Evolutionary conservation across 1,139 yeast species (phyloP).

Genomic region (Kazachstania sp.): DNA sequence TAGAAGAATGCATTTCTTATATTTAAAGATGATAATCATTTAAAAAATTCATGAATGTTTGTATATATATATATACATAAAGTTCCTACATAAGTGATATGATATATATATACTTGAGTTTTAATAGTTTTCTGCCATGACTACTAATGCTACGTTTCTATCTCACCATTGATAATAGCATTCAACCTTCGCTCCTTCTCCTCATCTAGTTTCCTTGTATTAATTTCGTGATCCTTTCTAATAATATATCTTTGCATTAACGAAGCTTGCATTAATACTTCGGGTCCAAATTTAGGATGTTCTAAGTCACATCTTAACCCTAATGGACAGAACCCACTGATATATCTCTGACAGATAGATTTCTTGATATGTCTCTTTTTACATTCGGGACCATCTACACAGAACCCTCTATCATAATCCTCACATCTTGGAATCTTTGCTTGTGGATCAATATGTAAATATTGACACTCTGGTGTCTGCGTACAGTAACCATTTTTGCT

Average conservation of each 20-base stretch:
- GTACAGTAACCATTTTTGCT: slow-evolving; percentile 88
- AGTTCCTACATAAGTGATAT: background rate
- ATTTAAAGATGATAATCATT: background rate
- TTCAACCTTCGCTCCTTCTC: slow-evolving; percentile 31
- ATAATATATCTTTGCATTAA: slow-evolving; percentile 11
- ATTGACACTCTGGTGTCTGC: slow-evolving; percentile 89
- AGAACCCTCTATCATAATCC: slow-evolving; percentile 79
- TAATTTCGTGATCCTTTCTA: slow-evolving; percentile 28
- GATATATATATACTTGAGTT: background rate
- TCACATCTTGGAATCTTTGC: slow-evolving; percentile 81
- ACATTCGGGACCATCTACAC: slow-evolving; percentile 89
- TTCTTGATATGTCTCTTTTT: slow-evolving; percentile 72
- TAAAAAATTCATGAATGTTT: slow-evolving; percentile 1
- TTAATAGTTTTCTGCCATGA: background rate
- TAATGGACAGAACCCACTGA: slow-evolving; percentile 87
- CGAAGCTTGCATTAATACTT: slow-evolving; percentile 19
- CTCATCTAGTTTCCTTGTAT: slow-evolving; percentile 30
- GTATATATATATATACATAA: background rate
- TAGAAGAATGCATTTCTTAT: slow-evolving; percentile 7
- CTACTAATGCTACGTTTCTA: slow-evolving; percentile 4
- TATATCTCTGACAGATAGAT: slow-evolving; percentile 67
- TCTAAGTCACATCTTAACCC: slow-evolving; percentile 27
- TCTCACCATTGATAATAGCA: slow-evolving; percentile 31
- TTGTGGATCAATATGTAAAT: slow-evolving; percentile 84
- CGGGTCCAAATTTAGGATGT: slow-evolving; percentile 23